Base-by-base conservation (phyloP, 192 early-diverging fungal species). In the Coemansia sp. region DNA sequence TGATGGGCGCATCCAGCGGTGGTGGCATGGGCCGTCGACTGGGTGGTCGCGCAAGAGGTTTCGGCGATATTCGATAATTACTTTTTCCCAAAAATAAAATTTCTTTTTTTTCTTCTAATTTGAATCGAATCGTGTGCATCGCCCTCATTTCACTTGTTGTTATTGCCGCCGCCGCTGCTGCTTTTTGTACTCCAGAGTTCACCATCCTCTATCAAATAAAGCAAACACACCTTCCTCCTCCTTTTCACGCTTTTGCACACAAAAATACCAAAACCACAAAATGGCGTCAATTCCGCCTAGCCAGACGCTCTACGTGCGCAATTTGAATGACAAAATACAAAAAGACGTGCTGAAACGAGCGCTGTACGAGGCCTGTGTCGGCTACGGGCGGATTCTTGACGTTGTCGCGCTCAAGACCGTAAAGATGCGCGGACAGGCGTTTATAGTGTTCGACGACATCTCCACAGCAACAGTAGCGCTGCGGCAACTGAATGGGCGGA, bases 371-470 rank as follows among this genome's bases (percentile, higher is more conserved):
- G 71, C 97, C 33, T 99, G 97, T 73, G 87, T 93, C 16, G 83
- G 91, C 5, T 95, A 94, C 71, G 98, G 96, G 14, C 82, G 86
- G 56, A 85, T 99, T 33, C 68, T 96, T 21, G 94, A 94, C 73
- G 89, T 99, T 21, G 93, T 94, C 11, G 92, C 94, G 15, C 72
- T 87, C 53, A 91, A 92, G 69, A 96, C 91, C 9, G 66, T 75
- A 33, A 91, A 89, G 52, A 90, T 93, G 87, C 92, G 96, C 34
- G 95, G 95, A 18, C 98, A 99, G 81, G 98, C 98, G 0, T 96
- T 94, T 75, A 76, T 99, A 23, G 95, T 90, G 16, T 97, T 96
- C 67, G 77, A 83, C 35, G 91, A 96, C 64, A 89, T 96, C n/a
- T 74, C 92, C 7, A 77, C 86, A 18, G 93, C 98, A 4, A 96